Evolutionary conservation across 139 green algal genomes (phyloP).

Genomic region (Coelastrella sp.): DNA sequence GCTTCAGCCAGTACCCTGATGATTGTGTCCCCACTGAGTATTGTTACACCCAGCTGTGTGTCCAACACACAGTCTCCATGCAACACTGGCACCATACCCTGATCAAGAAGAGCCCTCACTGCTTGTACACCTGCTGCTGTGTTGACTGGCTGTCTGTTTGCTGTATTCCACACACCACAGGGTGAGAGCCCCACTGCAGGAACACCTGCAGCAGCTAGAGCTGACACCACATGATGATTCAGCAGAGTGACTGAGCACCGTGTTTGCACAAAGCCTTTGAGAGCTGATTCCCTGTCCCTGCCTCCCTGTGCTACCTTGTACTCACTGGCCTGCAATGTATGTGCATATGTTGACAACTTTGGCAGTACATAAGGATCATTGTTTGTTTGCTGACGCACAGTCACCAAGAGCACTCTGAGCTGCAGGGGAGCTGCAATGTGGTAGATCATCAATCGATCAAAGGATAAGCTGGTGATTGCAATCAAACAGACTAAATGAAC

Average conservation of each 20-base stretch:
- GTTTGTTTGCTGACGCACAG: no score
- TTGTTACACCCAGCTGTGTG: conserved; percentile 57
- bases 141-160: conserved; percentile 38
- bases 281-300: not conserved
- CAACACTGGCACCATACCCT: conserved; percentile 68
- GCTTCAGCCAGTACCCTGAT: conserved; percentile 54
- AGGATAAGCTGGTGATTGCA: no score
- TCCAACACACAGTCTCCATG: conserved; percentile 77
- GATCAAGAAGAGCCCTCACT: conserved; percentile 27
- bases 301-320: conserved; percentile 59
- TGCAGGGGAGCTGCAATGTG: no score
- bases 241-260: conserved; percentile 57
- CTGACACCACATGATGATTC: conserved; percentile 52
- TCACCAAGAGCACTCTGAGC: no score
- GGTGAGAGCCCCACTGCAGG: conserved; percentile 70
- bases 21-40: conserved; percentile 73
- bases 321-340: conserved; percentile 38
- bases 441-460: no score
- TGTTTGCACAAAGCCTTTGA: conserved; percentile 13
- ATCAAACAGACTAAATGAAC: not conserved
- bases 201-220: conserved; percentile 48
- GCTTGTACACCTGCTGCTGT: conserved; percentile 5
- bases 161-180: conserved; percentile 61
- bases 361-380: not conserved
- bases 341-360: not conserved